Conservation (phyloP, 1,284 basidiomycete genomes). For the Malassezia pachydermatis region DNA sequence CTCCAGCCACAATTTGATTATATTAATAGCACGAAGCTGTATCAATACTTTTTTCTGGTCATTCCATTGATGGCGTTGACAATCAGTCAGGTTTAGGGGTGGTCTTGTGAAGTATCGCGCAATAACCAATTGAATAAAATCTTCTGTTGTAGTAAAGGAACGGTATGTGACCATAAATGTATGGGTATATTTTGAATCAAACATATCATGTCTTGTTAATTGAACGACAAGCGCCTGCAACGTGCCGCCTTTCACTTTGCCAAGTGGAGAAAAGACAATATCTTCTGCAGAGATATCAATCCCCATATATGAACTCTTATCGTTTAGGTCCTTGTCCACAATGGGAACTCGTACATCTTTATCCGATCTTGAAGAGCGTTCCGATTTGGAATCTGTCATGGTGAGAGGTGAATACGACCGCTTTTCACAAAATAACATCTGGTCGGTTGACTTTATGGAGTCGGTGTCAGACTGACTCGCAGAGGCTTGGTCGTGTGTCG, state of each 20-base stretch:
- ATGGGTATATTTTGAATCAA: slow-evolving; percentile 70
- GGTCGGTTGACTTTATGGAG: too few relatives aligned
- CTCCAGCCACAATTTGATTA: slow-evolving; percentile 50
- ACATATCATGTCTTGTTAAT: slow-evolving; percentile 64
- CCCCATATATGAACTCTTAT: neutral
- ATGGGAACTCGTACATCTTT: neutral
- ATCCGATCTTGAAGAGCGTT: too few relatives aligned
- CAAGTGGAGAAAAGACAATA: neutral
- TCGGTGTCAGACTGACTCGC: too few relatives aligned
- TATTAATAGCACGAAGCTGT: slow-evolving; percentile 52
- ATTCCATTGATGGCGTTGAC: slow-evolving; percentile 70
- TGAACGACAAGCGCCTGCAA: slow-evolving; percentile 74
- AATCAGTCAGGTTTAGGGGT: slow-evolving; percentile 59
- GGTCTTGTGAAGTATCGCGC: slow-evolving; percentile 70
- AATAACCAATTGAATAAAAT: slow-evolving; percentile 75
- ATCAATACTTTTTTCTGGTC: slow-evolving; percentile 81
- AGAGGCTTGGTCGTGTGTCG: too few relatives aligned
- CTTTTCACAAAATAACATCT: too few relatives aligned
- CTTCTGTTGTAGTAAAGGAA: slow-evolving; percentile 77
- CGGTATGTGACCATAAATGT: slow-evolving; percentile 96
- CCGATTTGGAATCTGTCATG: neutral
- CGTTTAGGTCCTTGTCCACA: neutral
- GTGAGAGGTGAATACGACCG: neutral
- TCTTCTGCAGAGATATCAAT: neutral
- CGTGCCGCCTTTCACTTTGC: slow-evolving; percentile 68